Base-by-base conservation (phyloP, 2,329 filamentous ascomycete genomes). In the Hypoxylon sp. region DNA sequence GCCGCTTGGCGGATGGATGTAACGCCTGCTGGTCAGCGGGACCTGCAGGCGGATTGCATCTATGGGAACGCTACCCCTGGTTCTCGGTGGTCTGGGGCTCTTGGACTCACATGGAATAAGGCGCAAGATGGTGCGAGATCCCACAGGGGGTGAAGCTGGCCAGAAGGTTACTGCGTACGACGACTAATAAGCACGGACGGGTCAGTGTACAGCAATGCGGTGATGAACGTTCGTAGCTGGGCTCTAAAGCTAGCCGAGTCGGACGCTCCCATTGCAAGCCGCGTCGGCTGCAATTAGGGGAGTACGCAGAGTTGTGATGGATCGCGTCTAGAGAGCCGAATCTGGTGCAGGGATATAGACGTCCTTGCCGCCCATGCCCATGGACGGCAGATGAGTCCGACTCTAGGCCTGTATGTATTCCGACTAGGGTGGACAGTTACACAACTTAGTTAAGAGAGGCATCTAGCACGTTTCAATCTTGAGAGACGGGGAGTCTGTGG, bases 1-100 rank as follows among this genome's bases (percentile, higher is more conserved):
- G 24, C 45, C 38, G 20, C 63, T 69, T 62, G 64, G 61, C 59
- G 26, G 30, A 54, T 45, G 46, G 58, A 16, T 54, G 48, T 28
- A 32, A 60, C 30, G 53, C 49, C 50, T 38, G 61, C 30, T 61
- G 55, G 64, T 61, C 44, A 32, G 61, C 55, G 53, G 67, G 60
- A 69, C 64, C 64, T 69, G 67, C 67, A 69, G 67, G 42, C 40
- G 42, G 40, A 45, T 33, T 60, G 67, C 64, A 58, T 59, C 16
- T 63, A 55, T 44, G 42, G 61, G 51, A 48, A 32, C 30, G 32
- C 36, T 26, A 36, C 16, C 57, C 57, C 50, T 45, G 53, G 30
- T 42, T 8, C 16, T 55, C 32, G 36, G 20, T 54, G 56, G 26
- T 64, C 30, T 53, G 38, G 54, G 64, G 54, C 58, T 46, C 40